phyloP scores from a whole-genome alignment of 495 filamentous ascomycete genomes.

The Daldinia bambusicola region DNA sequence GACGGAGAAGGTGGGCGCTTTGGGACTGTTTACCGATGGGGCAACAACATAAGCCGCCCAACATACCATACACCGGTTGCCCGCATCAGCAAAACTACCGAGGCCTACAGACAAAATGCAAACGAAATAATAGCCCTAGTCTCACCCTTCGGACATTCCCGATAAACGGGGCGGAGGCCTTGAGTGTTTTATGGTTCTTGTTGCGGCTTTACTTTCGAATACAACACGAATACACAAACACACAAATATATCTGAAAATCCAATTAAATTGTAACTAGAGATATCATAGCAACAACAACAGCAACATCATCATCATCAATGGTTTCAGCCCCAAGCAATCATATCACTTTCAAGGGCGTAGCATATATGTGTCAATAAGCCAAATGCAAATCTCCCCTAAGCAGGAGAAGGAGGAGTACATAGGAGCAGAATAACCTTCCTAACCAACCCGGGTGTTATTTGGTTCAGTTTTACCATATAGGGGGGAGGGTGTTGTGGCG shows the following conservation, averaged over 20 bases:
- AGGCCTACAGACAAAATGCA: not conserved
- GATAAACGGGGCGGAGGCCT: not conserved
- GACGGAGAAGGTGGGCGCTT: not conserved
- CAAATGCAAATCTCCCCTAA: not conserved
- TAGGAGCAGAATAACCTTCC: not conserved
- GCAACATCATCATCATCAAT: too few relatives aligned
- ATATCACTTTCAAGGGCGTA: not conserved
- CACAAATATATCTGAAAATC: not conserved
- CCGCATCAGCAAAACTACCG: not conserved
- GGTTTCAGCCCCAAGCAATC: not conserved
- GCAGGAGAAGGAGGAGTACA: not conserved
- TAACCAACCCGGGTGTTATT: not conserved
- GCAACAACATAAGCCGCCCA: not conserved
- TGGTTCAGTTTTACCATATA: conserved; percentile 7
- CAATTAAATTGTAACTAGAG: not conserved
- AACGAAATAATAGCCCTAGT: not conserved
- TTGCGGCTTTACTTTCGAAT: not conserved
- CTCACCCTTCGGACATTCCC: not conserved
- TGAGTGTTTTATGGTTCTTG: not conserved
- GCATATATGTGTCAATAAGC: not conserved
- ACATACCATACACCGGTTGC: not conserved
- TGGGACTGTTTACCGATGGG: conserved; percentile 2
- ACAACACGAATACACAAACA: too few relatives aligned
- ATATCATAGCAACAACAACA: not conserved
- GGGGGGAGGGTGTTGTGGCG: not conserved